These are phyloP conservation scores for Epicoccum sorghinum DNA, from an alignment of 2,329 filamentous ascomycete species.

Conservation along the genomic window DNA sequence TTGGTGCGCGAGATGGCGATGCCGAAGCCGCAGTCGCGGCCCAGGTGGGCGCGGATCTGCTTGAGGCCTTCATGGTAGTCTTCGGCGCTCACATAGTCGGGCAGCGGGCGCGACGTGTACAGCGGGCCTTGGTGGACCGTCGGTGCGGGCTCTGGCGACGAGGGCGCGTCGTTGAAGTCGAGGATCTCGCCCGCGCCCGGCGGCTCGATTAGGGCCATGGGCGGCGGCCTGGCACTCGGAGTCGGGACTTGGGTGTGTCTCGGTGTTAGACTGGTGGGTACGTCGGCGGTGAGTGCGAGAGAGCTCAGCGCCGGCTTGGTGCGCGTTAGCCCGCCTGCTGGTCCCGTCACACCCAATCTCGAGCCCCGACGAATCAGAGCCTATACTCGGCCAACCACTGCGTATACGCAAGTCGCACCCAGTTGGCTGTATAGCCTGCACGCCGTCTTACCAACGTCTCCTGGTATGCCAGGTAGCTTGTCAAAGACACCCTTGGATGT, in stretches of 20 bases:
- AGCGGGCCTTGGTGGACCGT: neutral
- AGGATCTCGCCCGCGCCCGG: slow-evolving; percentile 10
- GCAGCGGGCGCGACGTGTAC: slow-evolving; percentile 14
- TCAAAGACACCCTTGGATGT: no score
- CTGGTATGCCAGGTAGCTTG: no score
- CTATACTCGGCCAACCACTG: no score
- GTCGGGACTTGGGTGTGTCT: slow-evolving; percentile 6
- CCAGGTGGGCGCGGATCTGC: slow-evolving; percentile 19
- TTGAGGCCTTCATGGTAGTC: slow-evolving; percentile 24
- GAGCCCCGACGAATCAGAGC: no score
- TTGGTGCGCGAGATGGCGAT: slow-evolving; percentile 22
- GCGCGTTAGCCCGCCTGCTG: neutral
- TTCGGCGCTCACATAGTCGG: slow-evolving; percentile 15
- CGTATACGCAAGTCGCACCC: no score
- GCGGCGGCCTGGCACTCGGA: neutral
- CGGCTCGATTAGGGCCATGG: slow-evolving; percentile 14
- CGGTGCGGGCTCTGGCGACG: slow-evolving; percentile 6
- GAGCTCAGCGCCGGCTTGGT: neutral
- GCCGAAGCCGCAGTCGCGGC: slow-evolving; percentile 20
- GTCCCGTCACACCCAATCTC: neutral
- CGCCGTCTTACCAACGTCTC: no score
- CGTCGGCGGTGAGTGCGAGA: neutral
- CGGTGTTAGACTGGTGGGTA: neutral
- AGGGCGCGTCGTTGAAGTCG: slow-evolving; percentile 12
- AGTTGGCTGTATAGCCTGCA: no score